Evolutionary conservation across 345 rosid genomes (phyloP), one percentile per base, ranked within the genome.

Genomic region (Brassica incana): DNA sequence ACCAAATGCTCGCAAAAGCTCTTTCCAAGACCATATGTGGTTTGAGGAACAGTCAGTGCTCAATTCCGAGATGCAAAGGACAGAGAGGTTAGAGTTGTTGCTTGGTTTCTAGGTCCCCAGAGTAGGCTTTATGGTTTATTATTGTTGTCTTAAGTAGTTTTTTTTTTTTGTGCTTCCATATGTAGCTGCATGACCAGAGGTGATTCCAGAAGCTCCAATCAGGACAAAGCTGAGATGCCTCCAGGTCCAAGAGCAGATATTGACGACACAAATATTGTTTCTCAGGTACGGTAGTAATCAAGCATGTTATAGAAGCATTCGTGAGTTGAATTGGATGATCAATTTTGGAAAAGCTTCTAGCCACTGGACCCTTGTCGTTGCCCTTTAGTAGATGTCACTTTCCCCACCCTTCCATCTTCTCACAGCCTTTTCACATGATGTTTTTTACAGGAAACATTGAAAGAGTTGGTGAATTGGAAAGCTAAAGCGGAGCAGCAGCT

Each of bases 391-490:
- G 75, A 62, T 25, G 23, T 70, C 25, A 33, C 7, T 65, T 54
- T 72, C 3, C 59, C 36, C 18, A 56, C 23, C 33, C 11, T 40
- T 9, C 11, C 15, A 62, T 33, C 1, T n/a, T 43, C 40, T 36
- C 29, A 38, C 8, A 75, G 67, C 58, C 72, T 70, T 70, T 62
- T 61, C 59, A 23, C 16, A 16, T 35, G 11, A 2, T 69, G 33
- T 20, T 11, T 60, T 5, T 23, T 23, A 40, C 88, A 92, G 97
- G 95, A 90, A 81, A 88, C 82, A 84, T 74, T 82, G 65, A 89
- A 92, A 82, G 97, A 95, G 81, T 71, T 88, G 77, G 71, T 82
- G 71, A 84, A 87, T 23, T 92, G 99, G 99, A 95, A 88, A 83
- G 88, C 80, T 16, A 90, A 91, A 84, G 84, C 87, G 65, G 97